Evolutionary conservation across 768 basidiomycete genomes (phyloP).

Genomic region (Tulasnella sp.): DNA sequence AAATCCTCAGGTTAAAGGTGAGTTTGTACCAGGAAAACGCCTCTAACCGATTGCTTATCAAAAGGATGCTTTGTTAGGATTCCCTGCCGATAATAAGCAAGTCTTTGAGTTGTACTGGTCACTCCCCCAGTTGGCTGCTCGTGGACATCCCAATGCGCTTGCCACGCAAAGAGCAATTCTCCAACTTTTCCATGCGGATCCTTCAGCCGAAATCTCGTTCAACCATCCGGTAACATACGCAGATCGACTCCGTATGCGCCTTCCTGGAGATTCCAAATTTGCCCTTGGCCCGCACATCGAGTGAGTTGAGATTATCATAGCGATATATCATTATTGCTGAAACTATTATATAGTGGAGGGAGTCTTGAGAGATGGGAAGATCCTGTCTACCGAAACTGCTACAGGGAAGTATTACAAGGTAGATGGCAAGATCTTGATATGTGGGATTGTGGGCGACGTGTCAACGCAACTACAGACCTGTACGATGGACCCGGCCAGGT

Average conservation of each 20-base stretch:
- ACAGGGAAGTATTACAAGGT: conserved; percentile 40
- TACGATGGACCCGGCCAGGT: conserved; percentile 34
- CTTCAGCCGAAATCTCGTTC: conserved; percentile 34
- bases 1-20: conserved; percentile 22
- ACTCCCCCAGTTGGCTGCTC: conserved; percentile 46
- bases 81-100: conserved; percentile 53
- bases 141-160: conserved; percentile 49
- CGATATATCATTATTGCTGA: background rate
- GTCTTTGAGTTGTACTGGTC: conserved; percentile 65
- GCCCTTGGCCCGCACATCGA: conserved; percentile 44
- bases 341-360: conserved; percentile 42
- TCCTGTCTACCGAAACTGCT: conserved; percentile 22
- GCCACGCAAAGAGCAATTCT: conserved; percentile 41
- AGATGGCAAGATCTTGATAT: conserved; percentile 55
- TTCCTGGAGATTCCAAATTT: conserved; percentile 56
- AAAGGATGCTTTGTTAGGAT: conserved; percentile 32
- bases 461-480: conserved; percentile 49
- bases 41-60: conserved; percentile 26
- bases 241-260: conserved; percentile 60
- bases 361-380: conserved; percentile 68
- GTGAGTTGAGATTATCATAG: conserved; percentile 5
- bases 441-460: conserved; percentile 45
- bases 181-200: conserved; percentile 43
- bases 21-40: background rate
- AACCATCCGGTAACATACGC: conserved; percentile 57